phyloP scores from a whole-genome alignment of 352 stramenopile species.

The Thraustochytrium sp. region DNA sequence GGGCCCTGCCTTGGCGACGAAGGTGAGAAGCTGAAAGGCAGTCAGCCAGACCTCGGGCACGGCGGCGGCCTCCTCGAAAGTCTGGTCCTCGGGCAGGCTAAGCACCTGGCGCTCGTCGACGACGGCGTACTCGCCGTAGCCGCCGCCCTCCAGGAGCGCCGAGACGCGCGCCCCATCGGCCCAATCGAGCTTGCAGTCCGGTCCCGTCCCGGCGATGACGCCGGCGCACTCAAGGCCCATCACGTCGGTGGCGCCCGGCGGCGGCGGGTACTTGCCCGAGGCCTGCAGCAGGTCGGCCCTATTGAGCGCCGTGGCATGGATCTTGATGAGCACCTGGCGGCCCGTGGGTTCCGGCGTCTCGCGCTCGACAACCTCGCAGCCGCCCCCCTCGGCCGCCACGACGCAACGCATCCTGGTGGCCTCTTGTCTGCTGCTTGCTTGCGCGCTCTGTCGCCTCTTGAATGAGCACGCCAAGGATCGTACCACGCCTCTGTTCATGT shows the following conservation, averaged over 20 bases:
- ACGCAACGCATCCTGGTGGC: neutral
- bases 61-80: neutral
- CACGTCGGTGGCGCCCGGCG: slow-evolving; percentile 48
- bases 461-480: too few relatives aligned
- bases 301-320: slow-evolving; percentile 37
- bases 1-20: neutral
- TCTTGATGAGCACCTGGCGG: slow-evolving; percentile 43
- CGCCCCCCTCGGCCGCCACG: neutral
- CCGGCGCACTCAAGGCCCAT: slow-evolving; percentile 52
- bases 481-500: too few relatives aligned
- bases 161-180: neutral
- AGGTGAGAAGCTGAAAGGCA: slow-evolving; percentile 41
- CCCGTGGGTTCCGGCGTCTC: neutral
- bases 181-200: neutral
- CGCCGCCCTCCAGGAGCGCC: neutral
- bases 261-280: slow-evolving; percentile 51
- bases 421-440: neutral
- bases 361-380: neutral
- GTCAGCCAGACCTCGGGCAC: slow-evolving; percentile 45
- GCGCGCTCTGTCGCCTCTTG: too few relatives aligned
- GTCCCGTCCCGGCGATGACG: slow-evolving; percentile 38
- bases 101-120: slow-evolving; percentile 8
- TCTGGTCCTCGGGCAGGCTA: neutral
- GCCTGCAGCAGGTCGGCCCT: slow-evolving; percentile 43
- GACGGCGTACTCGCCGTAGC: neutral